Evolutionary conservation across 345 rosid genomes (phyloP).

Genomic region (Rhodamnia argentea): DNA sequence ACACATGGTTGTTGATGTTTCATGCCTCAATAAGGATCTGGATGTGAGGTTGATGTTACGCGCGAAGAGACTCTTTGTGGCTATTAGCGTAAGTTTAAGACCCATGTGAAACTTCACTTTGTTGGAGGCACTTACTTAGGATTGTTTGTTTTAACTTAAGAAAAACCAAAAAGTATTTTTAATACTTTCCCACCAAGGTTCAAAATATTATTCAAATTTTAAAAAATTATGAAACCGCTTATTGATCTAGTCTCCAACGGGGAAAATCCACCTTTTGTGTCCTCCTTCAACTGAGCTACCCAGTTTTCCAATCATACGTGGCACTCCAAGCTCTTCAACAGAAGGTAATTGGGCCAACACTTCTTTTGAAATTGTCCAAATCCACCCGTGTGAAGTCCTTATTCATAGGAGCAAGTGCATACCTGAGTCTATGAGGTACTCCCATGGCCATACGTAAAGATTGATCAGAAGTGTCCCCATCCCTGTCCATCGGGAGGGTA

Average conservation of each 20-base stretch:
- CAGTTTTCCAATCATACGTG: not conserved
- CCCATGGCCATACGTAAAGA: not conserved
- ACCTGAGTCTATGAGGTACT: not conserved
- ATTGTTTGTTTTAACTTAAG: not conserved
- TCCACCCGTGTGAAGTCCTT: not conserved
- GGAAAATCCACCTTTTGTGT: not conserved
- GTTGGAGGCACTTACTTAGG: not conserved
- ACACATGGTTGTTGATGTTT: slow-evolving; percentile 44
- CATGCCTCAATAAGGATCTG: slow-evolving; percentile 47
- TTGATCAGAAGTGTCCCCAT: not conserved
- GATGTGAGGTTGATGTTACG: slow-evolving; percentile 58
- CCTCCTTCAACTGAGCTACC: not conserved
- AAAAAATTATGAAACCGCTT: not conserved
- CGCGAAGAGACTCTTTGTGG: slow-evolving; percentile 28
- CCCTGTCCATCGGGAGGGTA: not conserved
- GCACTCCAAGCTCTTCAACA: not conserved
- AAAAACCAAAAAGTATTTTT: not conserved
- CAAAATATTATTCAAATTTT: not conserved
- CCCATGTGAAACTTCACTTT: not conserved
- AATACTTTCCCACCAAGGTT: not conserved
- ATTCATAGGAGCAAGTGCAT: not conserved
- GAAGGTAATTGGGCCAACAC: not conserved
- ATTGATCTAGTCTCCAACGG: not conserved
- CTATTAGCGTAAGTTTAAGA: slow-evolving; percentile 13
- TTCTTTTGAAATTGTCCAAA: not conserved